Evolutionary conservation across 768 basidiomycete genomes (phyloP).

Genomic region (Lactarius psammicola): DNA sequence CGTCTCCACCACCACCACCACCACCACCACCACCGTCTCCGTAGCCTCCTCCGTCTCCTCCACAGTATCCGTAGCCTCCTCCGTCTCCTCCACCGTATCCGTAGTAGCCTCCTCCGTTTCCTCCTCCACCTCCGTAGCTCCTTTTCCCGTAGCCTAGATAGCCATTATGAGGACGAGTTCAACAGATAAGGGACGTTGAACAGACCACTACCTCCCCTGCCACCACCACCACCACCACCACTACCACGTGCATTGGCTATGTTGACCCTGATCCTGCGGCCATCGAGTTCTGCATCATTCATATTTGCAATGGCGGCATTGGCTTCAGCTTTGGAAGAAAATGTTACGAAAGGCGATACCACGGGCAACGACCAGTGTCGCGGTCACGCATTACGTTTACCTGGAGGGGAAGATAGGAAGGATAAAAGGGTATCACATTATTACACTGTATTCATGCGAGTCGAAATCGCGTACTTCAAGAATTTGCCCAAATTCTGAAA

Average conservation of each 20-base stretch:
- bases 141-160: slow-evolving; percentile 25
- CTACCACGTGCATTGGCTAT: slow-evolving; percentile 65
- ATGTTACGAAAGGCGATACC: slow-evolving; percentile 97
- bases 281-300: slow-evolving; percentile 92
- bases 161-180: not conserved
- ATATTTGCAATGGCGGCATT: slow-evolving; percentile 69
- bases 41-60: slow-evolving; percentile 1
- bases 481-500: slow-evolving; percentile 77
- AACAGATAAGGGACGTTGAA: slow-evolving; percentile 30
- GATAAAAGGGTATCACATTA: slow-evolving; percentile 25
- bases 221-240: slow-evolving; percentile 45
- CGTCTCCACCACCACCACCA: not conserved
- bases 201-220: slow-evolving; percentile 34
- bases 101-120: not conserved
- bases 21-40: no score
- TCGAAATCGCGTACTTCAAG: slow-evolving; percentile 79
- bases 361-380: slow-evolving; percentile 92
- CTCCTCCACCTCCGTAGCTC: no score
- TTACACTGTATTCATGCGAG: slow-evolving; percentile 4
- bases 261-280: slow-evolving; percentile 85
- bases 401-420: slow-evolving; percentile 47
- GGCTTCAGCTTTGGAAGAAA: slow-evolving; percentile 58
- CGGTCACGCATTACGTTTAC: slow-evolving; percentile 98
- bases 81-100: no score
- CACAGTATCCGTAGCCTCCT: not conserved